phyloP scores from a whole-genome alignment of 2,329 filamentous ascomycete genomes.

The Endocalyx cinctus region DNA sequence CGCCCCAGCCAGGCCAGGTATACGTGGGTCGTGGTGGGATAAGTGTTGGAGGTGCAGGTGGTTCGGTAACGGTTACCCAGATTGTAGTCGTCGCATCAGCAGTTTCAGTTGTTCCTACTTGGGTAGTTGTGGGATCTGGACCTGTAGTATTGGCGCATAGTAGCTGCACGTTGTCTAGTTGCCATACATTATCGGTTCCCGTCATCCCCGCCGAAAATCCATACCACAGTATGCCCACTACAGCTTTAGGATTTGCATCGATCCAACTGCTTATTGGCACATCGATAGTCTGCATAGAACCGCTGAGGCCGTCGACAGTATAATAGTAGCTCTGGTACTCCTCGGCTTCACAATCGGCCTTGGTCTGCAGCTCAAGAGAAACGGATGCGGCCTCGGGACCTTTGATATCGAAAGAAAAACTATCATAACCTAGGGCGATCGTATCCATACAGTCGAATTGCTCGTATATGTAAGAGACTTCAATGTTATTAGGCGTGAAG shows the following conservation, averaged over 20 bases:
- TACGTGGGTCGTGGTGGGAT: not conserved
- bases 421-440: slow-evolving; percentile 15
- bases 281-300: slow-evolving; percentile 43
- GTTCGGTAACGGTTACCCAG: slow-evolving; percentile 4
- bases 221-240: slow-evolving; percentile 38
- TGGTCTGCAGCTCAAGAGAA: slow-evolving; percentile 24
- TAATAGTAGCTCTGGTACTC: slow-evolving; percentile 36
- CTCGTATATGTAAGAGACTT: slow-evolving; percentile 24
- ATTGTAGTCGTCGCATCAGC: slow-evolving; percentile 8
- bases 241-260: slow-evolving; percentile 44
- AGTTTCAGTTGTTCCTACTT: slow-evolving; percentile 11
- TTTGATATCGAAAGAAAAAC: slow-evolving; percentile 23
- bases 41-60: slow-evolving; percentile 3
- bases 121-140: too few relatives aligned
- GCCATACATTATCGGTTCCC: slow-evolving; percentile 37
- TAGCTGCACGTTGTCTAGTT: slow-evolving; percentile 43
- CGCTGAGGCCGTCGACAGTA: slow-evolving; percentile 42
- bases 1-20: not conserved
- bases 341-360: slow-evolving; percentile 12
- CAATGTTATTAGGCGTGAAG: slow-evolving; percentile 19
- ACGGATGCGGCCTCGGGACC: slow-evolving; percentile 25
- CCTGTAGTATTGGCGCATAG: slow-evolving; percentile 36
- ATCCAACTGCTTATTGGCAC: slow-evolving; percentile 42
- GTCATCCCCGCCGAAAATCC: slow-evolving; percentile 25
- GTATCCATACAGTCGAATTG: slow-evolving; percentile 21